Evolutionary conservation across 129 eudicot species (phyloP), one percentile per base, ranked within the genome.

Genomic region (Flaveria linearis): DNA sequence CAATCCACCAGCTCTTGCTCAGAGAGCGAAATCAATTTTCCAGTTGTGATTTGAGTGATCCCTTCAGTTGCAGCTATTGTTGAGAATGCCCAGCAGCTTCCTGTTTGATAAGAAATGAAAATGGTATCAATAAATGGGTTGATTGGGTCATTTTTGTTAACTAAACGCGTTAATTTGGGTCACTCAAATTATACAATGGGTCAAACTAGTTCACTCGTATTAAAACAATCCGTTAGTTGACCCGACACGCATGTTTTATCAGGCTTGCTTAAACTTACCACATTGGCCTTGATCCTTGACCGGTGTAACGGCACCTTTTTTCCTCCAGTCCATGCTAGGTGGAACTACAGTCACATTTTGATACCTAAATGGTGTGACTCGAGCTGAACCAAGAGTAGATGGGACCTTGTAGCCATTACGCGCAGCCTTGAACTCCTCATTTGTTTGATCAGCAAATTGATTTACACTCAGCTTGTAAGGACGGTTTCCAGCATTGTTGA

Each of bases 11-110:
- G 88, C 66, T 91, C 94, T 83, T 91, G 97, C 78, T 91, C 94
- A 3, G 97, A 91, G 22, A 91, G 64, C 18, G 97, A 86, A 23
- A 91, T 86, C 36, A 91, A 25, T 39, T 86, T 76, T 22, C 82
- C 84, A 13, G 97, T 86, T 78, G 78, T 85, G 58, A 91, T 85
- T 16, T 86, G 84, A 83, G 84, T 85, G 83, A 91, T 88, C 62
- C 97, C 97, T 73, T 88, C 94, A 4, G 87, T 86, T 23, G 84
- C 90, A 17, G 76, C 97, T 58, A 91, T 85, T 5, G 97, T 82
- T 11, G 97, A 88, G 76, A 91, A 91, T 45, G 94, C 91, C 97
- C 94, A 91, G 73, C 97, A 91, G 79, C 97, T 91, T n/a, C 97
- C 94, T 88, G 85, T 79, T 76, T 39, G 15, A 51, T 51, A 71